Conservation (phyloP, 768 basidiomycete species). For the Coprinopsis sp. region DNA sequence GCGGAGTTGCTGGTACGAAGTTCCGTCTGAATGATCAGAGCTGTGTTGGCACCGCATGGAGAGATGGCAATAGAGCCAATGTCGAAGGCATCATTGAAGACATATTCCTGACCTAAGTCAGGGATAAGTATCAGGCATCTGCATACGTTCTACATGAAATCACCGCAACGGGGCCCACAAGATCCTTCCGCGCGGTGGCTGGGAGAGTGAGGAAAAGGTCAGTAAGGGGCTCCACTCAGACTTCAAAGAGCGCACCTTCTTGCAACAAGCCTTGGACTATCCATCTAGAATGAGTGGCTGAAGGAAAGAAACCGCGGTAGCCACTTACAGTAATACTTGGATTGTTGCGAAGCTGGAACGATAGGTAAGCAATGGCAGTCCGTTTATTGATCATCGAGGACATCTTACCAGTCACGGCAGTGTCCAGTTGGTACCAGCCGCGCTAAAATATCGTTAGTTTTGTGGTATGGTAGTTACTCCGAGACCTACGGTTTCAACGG, state of each 20-base stretch:
- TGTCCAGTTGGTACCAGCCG: no score
- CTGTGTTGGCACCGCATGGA: slow-evolving; percentile 13
- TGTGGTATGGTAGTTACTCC: background rate
- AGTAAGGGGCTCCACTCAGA: no score
- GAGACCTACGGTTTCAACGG: slow-evolving; percentile 9
- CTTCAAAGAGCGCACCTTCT: slow-evolving; percentile 11
- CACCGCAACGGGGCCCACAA: slow-evolving; percentile 16
- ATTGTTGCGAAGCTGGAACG: slow-evolving; percentile 20
- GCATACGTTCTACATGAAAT: no score
- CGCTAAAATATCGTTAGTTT: no score
- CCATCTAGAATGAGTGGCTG: background rate
- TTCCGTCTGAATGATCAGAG: slow-evolving; percentile 2
- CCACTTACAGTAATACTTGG: slow-evolving; percentile 21
- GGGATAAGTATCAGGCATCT: no score
- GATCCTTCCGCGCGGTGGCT: slow-evolving; percentile 19
- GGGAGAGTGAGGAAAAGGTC: background rate
- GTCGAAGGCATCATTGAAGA: slow-evolving; percentile 22
- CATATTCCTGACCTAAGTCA: slow-evolving; percentile 15
- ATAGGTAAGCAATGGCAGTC: no score
- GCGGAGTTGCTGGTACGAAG: slow-evolving; percentile 1
- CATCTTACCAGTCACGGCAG: background rate
- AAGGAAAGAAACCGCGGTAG: background rate
- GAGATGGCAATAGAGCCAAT: slow-evolving; percentile 17
- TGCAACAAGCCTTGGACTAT: slow-evolving; percentile 20
- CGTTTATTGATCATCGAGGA: no score